phyloP scores from a whole-genome alignment of 257 asterid genomes.

The Salvia hispanica region DNA sequence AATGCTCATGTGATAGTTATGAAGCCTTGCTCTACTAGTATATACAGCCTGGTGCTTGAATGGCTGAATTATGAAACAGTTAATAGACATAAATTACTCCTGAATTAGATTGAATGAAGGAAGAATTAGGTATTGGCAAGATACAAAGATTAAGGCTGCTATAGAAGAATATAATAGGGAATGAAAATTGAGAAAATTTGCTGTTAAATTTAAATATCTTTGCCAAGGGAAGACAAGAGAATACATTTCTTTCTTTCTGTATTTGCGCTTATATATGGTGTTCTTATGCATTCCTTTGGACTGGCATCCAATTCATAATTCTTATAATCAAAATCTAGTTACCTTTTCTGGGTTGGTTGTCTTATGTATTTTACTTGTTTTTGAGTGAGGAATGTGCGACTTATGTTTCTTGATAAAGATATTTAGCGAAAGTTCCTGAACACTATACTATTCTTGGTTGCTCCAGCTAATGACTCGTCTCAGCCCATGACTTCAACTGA shows the following conservation, averaged over 20 bases:
- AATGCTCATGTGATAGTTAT: neutral
- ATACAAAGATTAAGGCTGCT: constrained; percentile 3
- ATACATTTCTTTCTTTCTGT: neutral
- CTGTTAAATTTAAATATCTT: neutral
- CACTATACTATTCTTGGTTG: constrained; percentile 28
- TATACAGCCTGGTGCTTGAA: neutral
- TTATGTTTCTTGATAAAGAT: constrained; percentile 8
- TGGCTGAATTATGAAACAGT: constrained; percentile 19
- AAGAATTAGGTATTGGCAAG: constrained; percentile 13
- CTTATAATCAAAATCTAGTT: constrained; percentile 1
- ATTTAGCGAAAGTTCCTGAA: constrained; percentile 21
- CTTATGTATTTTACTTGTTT: constrained; percentile 15
- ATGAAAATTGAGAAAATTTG: neutral
- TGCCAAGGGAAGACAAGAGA: neutral
- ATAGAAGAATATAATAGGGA: constrained; percentile 1
- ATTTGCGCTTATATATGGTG: neutral
- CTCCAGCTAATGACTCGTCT: constrained; percentile 45
- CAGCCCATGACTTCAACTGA: constrained; percentile 61
- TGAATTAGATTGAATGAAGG: constrained; percentile 18
- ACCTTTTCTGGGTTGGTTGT: neutral
- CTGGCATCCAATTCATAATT: constrained; percentile 10
- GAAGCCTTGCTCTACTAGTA: constrained; percentile 8
- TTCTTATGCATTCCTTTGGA: constrained; percentile 8
- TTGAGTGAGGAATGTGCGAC: constrained; percentile 18
- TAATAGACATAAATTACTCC: neutral